Evolutionary conservation across 2,329 filamentous ascomycete species (phyloP).

Genomic region (Bipolaris cookei): DNA sequence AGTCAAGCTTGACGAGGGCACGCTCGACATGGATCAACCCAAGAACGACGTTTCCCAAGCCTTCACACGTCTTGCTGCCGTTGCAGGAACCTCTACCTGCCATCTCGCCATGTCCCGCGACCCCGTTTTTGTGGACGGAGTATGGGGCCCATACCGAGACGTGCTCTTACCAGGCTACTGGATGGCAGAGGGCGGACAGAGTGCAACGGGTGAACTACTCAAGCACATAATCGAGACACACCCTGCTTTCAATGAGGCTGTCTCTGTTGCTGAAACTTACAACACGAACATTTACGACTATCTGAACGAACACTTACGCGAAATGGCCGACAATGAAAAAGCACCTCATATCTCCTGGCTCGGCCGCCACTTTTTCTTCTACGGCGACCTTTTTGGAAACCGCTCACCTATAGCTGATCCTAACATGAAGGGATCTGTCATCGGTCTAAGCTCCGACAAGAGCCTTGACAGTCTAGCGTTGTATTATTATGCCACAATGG

Average conservation of each 20-base stretch:
- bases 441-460: slow-evolving; percentile 87
- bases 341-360: slow-evolving; percentile 85
- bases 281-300: slow-evolving; percentile 94
- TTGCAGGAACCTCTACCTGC: slow-evolving; percentile 96
- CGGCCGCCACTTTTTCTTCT: slow-evolving; percentile 96
- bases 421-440: slow-evolving; percentile 87
- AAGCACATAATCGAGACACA: slow-evolving; percentile 96
- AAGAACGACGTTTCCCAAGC: slow-evolving; percentile 91
- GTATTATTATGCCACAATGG: slow-evolving; percentile 94
- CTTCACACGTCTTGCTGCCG: slow-evolving; percentile 89
- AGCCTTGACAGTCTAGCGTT: slow-evolving; percentile 85
- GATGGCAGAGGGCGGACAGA: slow-evolving; percentile 98
- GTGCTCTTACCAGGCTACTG: slow-evolving; percentile 90
- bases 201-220: slow-evolving; percentile 90
- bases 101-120: slow-evolving; percentile 94
- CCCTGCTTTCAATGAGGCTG: slow-evolving; percentile 81
- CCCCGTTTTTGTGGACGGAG: slow-evolving; percentile 90
- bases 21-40: slow-evolving; percentile 69
- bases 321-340: slow-evolving; percentile 70
- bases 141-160: slow-evolving; percentile 97
- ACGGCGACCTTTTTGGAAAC: slow-evolving; percentile 97
- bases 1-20: slow-evolving; percentile 73
- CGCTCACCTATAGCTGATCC: slow-evolving; percentile 91
- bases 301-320: slow-evolving; percentile 83
- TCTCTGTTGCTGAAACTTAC: slow-evolving; percentile 78